phyloP scores from a whole-genome alignment of 768 basidiomycete species.

The Cubamyces lactineus region DNA sequence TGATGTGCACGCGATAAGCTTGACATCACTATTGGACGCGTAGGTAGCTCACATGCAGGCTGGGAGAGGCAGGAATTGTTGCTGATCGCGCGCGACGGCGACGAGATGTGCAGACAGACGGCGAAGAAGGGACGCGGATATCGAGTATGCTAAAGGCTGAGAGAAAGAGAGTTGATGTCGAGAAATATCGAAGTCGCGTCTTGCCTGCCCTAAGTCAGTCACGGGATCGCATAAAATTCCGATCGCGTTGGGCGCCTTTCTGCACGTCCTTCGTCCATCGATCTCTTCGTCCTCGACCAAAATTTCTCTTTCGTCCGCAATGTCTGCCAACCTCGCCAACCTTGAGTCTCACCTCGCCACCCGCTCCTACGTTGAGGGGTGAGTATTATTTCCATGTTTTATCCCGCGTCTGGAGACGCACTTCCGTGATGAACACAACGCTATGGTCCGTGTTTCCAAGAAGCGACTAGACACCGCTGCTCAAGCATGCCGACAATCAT shows the following conservation, averaged over 20 bases:
- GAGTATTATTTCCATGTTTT: conserved; percentile 40
- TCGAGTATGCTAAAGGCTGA: not conserved
- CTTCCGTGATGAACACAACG: conserved; percentile 63
- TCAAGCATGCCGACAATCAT: conserved; percentile 69
- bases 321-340: conserved; percentile 69
- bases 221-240: conserved; percentile 25
- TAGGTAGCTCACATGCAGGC: not conserved
- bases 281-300: conserved; percentile 19
- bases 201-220: conserved; percentile 21
- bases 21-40: not conserved
- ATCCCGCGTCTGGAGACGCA: conserved; percentile 14
- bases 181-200: not conserved
- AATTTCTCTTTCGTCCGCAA: conserved; percentile 34
- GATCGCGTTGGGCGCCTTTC: conserved; percentile 9
- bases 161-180: conserved; percentile 3
- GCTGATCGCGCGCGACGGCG: not conserved
- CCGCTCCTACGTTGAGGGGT: conserved; percentile 93
- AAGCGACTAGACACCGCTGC: conserved; percentile 91
- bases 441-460: conserved; percentile 99
- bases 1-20: conserved; percentile 13
- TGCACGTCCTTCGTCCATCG: conserved; percentile 20
- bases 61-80: not conserved
- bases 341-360: conserved; percentile 88
- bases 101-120: not conserved
- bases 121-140: not conserved